Evolutionary conservation across 345 rosid species (phyloP).

Genomic region (Sisymbrium irio): DNA sequence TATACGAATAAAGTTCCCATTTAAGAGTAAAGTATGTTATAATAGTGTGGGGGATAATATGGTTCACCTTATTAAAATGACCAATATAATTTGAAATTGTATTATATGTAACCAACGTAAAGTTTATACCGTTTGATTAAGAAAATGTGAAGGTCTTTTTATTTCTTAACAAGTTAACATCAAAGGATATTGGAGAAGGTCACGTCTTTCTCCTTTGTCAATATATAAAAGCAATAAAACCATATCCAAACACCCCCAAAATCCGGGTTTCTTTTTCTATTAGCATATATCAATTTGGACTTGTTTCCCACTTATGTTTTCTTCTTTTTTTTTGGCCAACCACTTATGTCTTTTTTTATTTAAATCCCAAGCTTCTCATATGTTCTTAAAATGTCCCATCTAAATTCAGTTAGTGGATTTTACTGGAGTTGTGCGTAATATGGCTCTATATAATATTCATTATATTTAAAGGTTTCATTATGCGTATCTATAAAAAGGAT

Average conservation of each 20-base stretch:
- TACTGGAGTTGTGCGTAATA: neutral
- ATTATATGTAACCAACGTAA: constrained; percentile 8
- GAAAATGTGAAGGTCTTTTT: constrained; percentile 8
- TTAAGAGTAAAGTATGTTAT: constrained; percentile 8
- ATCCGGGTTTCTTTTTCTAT: constrained; percentile 18
- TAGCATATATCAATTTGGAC: constrained; percentile 8
- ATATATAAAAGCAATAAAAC: constrained; percentile 17
- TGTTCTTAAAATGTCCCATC: constrained; percentile 1
- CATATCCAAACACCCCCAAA: constrained; percentile 25
- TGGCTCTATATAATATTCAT: neutral
- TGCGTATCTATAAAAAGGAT: neutral
- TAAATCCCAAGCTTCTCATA: neutral
- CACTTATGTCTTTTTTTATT: constrained; percentile 1
- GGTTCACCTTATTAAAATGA: constrained; percentile 20
- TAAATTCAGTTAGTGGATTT: neutral
- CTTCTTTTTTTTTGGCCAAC: constrained; percentile 1
- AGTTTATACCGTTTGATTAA: constrained; percentile 13
- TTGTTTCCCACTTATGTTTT: constrained; percentile 26
- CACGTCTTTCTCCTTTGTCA: neutral
- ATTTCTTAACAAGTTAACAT: neutral
- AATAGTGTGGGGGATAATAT: constrained; percentile 10
- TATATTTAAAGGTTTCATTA: neutral
- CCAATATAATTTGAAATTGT: neutral
- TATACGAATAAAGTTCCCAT: neutral
- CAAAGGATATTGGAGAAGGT: neutral